Percentiles rank a stretch among this genome's conserved stretches.
These are phyloP conservation scores for Aechmea fasciata DNA, from an alignment of 176 grass and related monocot genomes.

Conservation along the genomic window DNA sequence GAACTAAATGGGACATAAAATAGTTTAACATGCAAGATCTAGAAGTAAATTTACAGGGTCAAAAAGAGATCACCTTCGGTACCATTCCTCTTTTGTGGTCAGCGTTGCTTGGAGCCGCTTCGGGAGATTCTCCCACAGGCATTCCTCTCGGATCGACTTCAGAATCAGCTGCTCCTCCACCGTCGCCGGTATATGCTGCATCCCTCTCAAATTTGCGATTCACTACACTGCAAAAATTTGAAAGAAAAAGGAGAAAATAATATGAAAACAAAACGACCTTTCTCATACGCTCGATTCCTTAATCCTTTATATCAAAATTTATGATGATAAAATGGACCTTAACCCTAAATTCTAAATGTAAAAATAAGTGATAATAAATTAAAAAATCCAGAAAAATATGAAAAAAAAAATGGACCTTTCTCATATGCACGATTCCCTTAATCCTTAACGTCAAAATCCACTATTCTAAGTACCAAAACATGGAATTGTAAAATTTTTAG, in stretches of 20 bases:
- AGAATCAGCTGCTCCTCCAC: constrained; percentile 85
- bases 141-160: constrained; percentile 88
- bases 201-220: not conserved
- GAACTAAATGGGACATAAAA: not conserved
- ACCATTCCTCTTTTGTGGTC: constrained; percentile 82
- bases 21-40: not conserved
- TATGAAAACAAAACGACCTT: not conserved
- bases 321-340: too few species aligned
- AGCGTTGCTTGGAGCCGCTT: constrained; percentile 70
- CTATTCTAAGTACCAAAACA: too few species aligned
- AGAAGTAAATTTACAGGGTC: not conserved
- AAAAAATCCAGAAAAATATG: too few species aligned
- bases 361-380: too few species aligned
- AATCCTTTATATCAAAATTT: too few species aligned
- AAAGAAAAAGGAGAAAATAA: not conserved
- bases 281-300: too few species aligned
- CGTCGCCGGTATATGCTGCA: constrained; percentile 37
- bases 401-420: too few species aligned
- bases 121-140: constrained; percentile 73
- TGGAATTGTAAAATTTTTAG: too few species aligned
- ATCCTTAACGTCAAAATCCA: too few species aligned
- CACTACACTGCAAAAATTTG: not conserved
- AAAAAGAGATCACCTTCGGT: constrained; percentile 40
- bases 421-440: too few species aligned
- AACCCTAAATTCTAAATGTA: too few species aligned